Percentiles rank a stretch among this genome's conserved stretches.
phyloP scores from a whole-genome alignment of 805 yeast species.

The Starmerella bombicola region DNA sequence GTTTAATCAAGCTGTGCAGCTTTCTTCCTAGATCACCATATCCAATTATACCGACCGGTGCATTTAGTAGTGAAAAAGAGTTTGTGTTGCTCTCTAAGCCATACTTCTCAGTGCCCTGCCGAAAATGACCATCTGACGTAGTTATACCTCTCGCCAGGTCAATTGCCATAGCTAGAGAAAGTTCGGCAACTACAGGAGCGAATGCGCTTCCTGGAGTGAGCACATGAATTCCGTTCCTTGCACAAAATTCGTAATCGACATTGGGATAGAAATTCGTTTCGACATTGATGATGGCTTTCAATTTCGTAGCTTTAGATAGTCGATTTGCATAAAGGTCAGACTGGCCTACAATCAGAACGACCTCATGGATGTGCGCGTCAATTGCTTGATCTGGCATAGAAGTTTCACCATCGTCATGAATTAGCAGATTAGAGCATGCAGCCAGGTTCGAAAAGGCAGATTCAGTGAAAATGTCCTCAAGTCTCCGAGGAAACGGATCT shows the following conservation, averaged over 20 bases:
- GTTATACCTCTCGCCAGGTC: constrained; percentile 7
- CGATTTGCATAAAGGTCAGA: constrained; percentile 3
- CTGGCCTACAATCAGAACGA: constrained; percentile 5
- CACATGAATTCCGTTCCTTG: constrained; percentile 4
- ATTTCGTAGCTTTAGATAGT: background rate
- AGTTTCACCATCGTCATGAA: constrained; percentile 6
- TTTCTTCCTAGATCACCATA: constrained; percentile 5
- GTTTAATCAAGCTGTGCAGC: constrained; percentile 2
- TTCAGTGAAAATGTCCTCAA: constrained; percentile 3
- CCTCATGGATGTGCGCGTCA: constrained; percentile 3
- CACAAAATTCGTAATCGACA: constrained; percentile 4
- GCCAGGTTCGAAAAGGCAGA: background rate
- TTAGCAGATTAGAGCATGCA: background rate
- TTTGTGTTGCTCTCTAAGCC: constrained; percentile 6
- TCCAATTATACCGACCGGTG: constrained; percentile 5
- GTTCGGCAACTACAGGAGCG: constrained; percentile 9
- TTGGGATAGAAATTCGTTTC: constrained; percentile 9
- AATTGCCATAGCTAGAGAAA: constrained; percentile 9
- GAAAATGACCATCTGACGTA: constrained; percentile 1
- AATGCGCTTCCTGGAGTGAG: constrained; percentile 9
- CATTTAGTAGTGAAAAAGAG: constrained; percentile 3
- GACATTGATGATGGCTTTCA: constrained; percentile 6
- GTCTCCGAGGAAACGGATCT: constrained; percentile 6
- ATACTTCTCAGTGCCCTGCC: constrained; percentile 1
- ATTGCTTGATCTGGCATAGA: background rate